These are phyloP conservation scores for Panicum hallii DNA, from an alignment of 202 grass and related monocot genomes.

Conservation along the genomic window DNA sequence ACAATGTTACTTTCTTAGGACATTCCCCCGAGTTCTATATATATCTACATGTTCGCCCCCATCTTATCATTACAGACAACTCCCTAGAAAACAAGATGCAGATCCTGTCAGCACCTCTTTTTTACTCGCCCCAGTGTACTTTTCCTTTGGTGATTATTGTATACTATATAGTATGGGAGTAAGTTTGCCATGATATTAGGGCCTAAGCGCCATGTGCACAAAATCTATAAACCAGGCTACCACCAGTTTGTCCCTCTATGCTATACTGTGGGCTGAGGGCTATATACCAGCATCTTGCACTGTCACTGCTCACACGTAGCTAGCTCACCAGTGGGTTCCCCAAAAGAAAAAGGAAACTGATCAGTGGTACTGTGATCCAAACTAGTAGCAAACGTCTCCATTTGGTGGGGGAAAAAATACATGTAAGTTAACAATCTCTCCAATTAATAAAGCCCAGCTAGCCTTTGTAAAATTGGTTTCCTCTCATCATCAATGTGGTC, in stretches of 20 bases:
- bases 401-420: constrained; percentile 24
- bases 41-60: constrained; percentile 4
- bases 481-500: constrained; percentile 57
- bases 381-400: constrained; percentile 33
- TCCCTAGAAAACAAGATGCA: constrained; percentile 42
- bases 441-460: constrained; percentile 24
- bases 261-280: constrained; percentile 28
- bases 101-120: constrained; percentile 25
- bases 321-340: not conserved
- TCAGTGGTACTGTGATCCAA: constrained; percentile 23
- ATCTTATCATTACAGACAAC: constrained; percentile 27
- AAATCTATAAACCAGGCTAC: constrained; percentile 31
- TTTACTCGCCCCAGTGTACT: constrained; percentile 27
- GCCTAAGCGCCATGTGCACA: constrained; percentile 16
- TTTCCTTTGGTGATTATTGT: not conserved
- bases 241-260: constrained; percentile 29
- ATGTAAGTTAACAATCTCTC: constrained; percentile 35
- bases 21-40: constrained; percentile 16
- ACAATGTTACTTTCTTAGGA: constrained; percentile 41
- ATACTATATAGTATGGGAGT: not conserved
- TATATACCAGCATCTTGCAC: constrained; percentile 29
- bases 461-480: constrained; percentile 45
- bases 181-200: constrained; percentile 25
- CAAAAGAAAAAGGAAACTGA: not conserved
- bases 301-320: not conserved